A percentile compares a stretch with the other conserved stretches of the same genome.
phyloP scores from a whole-genome alignment of 2,329 filamentous ascomycete genomes.

The Arthrobotrys sinensis region DNA sequence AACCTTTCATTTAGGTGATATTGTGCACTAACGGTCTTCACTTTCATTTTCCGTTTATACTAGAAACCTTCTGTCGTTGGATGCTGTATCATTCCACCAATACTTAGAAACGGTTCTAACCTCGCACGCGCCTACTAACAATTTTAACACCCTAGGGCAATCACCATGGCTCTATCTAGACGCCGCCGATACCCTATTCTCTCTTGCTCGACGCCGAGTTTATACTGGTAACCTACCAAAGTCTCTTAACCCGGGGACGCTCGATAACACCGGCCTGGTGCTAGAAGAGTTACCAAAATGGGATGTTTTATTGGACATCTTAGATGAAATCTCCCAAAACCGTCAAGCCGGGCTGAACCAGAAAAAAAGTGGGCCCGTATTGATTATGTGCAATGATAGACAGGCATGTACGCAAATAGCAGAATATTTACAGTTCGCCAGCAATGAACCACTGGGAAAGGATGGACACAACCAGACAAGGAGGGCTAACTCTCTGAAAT shows the following conservation, averaged over 20 bases:
- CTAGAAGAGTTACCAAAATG: slow-evolving; percentile 97
- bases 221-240: slow-evolving; percentile 81
- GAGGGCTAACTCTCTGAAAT: neutral
- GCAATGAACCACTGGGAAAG: slow-evolving; percentile 74
- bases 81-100: slow-evolving; percentile 90
- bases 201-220: slow-evolving; percentile 87
- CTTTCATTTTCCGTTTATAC: neutral
- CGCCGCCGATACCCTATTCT: slow-evolving; percentile 93
- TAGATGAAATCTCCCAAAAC: slow-evolving; percentile 94
- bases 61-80: slow-evolving; percentile 81
- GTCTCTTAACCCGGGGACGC: slow-evolving; percentile 74
- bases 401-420: slow-evolving; percentile 88
- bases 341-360: slow-evolving; percentile 85
- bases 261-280: slow-evolving; percentile 76
- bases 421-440: slow-evolving; percentile 93
- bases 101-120: slow-evolving; percentile 95
- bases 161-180: slow-evolving; percentile 97
- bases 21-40: neutral
- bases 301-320: slow-evolving; percentile 86
- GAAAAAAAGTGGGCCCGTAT: slow-evolving; percentile 89
- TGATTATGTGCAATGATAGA: slow-evolving; percentile 95
- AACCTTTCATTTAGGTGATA: neutral
- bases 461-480: slow-evolving; percentile 64
- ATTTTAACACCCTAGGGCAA: slow-evolving; percentile 87
- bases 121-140: slow-evolving; percentile 88